Conservation (phyloP, 2,329 filamentous ascomycete species). For the Talaromyces sp. region DNA sequence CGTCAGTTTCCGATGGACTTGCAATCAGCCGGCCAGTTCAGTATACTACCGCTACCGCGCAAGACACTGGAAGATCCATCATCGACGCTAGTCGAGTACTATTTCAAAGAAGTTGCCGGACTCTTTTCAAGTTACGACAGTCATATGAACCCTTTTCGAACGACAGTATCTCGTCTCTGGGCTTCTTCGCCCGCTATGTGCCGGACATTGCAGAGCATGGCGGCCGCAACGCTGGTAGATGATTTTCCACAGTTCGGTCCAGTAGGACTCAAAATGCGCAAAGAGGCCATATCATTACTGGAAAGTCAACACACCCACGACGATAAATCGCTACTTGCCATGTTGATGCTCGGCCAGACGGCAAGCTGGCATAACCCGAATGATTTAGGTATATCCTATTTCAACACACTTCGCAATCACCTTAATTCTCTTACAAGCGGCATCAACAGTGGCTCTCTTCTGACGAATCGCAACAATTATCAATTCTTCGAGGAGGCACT, state of each 20-base stretch:
- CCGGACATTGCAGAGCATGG: conserved; percentile 64
- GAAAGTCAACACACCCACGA: conserved; percentile 50
- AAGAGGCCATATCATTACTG: conserved; percentile 54
- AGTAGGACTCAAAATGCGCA: conserved; percentile 52
- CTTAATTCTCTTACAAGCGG: conserved; percentile 43
- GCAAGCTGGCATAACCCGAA: conserved; percentile 60
- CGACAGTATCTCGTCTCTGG: conserved; percentile 58
- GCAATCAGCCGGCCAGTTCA: conserved; percentile 12
- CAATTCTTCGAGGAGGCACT: conserved; percentile 58
- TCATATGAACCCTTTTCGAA: conserved; percentile 60
- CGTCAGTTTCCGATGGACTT: conserved; percentile 31
- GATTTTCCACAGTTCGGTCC: conserved; percentile 55
- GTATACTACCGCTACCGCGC: conserved; percentile 37
- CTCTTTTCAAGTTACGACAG: conserved; percentile 66
- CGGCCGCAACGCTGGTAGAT: conserved; percentile 60
- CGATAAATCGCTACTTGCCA: conserved; percentile 57
- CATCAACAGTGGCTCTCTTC: conserved; percentile 21
- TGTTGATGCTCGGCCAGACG: conserved; percentile 60
- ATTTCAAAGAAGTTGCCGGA: conserved; percentile 62
- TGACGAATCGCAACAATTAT: conserved; percentile 41
- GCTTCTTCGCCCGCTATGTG: conserved; percentile 59
- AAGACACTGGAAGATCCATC: conserved; percentile 49
- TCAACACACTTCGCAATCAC: conserved; percentile 45
- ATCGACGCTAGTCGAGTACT: conserved; percentile 61
- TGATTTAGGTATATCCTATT: conserved; percentile 55